These are phyloP conservation scores for Sugiyamaella qingdaonensis DNA, from an alignment of 805 yeast genomes.

Conservation along the genomic window DNA sequence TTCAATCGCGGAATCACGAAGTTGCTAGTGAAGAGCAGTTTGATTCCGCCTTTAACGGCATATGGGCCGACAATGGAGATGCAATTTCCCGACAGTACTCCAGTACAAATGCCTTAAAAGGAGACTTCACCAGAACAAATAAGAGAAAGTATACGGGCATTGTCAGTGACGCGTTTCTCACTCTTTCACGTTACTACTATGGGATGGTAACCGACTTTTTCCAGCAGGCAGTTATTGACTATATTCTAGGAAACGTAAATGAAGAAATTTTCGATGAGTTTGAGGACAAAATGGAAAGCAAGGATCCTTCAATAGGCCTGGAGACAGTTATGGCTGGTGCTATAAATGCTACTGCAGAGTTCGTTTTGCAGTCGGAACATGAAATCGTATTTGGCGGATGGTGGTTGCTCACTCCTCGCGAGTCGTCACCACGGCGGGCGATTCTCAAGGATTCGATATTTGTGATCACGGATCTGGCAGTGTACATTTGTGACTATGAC, in stretches of 20 bases:
- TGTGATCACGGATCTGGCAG: constrained; percentile 24
- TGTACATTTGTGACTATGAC: constrained; percentile 28
- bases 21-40: constrained; percentile 12
- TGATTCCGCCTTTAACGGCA: constrained; percentile 30
- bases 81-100: constrained; percentile 60
- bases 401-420: constrained; percentile 32
- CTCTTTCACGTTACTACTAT: constrained; percentile 41
- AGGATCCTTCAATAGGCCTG: constrained; percentile 28
- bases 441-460: constrained; percentile 26
- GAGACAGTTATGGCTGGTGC: constrained; percentile 27
- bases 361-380: constrained; percentile 19
- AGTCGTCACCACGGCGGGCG: constrained; percentile 13
- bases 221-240: constrained; percentile 43
- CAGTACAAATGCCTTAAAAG: constrained; percentile 52
- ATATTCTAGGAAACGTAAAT: constrained; percentile 37
- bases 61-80: constrained; percentile 72
- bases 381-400: constrained; percentile 33
- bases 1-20: constrained; percentile 17
- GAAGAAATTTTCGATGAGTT: constrained; percentile 39
- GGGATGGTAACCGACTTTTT: constrained; percentile 44
- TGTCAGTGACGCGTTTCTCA: constrained; percentile 41
- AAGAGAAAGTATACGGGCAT: constrained; percentile 41
- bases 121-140: constrained; percentile 44
- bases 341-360: constrained; percentile 22
- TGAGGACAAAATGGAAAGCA: constrained; percentile 34